Evolutionary conservation across 176 grass and related monocot species (phyloP).

Genomic region (Aegilops bicornis): DNA sequence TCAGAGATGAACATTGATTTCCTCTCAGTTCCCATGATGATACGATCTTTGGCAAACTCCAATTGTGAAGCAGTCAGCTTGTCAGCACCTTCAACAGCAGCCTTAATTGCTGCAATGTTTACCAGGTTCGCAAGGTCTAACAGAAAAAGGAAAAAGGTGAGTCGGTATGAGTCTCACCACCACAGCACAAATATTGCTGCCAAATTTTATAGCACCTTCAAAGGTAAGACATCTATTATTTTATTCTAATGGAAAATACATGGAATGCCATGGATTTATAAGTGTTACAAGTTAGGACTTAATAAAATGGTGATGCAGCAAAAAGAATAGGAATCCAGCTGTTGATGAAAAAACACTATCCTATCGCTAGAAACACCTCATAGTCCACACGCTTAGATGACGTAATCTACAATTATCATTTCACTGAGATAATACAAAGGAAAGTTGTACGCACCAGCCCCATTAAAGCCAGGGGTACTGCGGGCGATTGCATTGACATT

Average conservation of each 20-base stretch:
- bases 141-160: slow-evolving; percentile 25
- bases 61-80: slow-evolving; percentile 68
- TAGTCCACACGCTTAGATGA: background rate
- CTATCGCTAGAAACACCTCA: background rate
- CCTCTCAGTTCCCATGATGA: slow-evolving; percentile 97
- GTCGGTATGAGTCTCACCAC: background rate
- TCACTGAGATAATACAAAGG: slow-evolving; percentile 6
- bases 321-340: background rate
- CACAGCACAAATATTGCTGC: background rate
- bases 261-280: background rate
- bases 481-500: slow-evolving; percentile 87
- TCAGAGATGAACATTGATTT: slow-evolving; percentile 95
- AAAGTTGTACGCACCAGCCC: slow-evolving; percentile 60
- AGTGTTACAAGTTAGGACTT: background rate
- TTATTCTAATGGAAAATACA: background rate
- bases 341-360: background rate
- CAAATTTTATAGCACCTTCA: slow-evolving; percentile 11
- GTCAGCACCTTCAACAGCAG: slow-evolving; percentile 91
- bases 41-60: slow-evolving; percentile 97
- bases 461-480: slow-evolving; percentile 96
- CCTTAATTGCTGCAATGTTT: slow-evolving; percentile 98
- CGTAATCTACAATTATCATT: background rate
- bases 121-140: slow-evolving; percentile 97
- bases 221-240: background rate
- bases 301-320: background rate